These are phyloP conservation scores for Clonostachys sp. DNA, from an alignment of 2,329 filamentous ascomycete genomes.

Conservation along the genomic window DNA sequence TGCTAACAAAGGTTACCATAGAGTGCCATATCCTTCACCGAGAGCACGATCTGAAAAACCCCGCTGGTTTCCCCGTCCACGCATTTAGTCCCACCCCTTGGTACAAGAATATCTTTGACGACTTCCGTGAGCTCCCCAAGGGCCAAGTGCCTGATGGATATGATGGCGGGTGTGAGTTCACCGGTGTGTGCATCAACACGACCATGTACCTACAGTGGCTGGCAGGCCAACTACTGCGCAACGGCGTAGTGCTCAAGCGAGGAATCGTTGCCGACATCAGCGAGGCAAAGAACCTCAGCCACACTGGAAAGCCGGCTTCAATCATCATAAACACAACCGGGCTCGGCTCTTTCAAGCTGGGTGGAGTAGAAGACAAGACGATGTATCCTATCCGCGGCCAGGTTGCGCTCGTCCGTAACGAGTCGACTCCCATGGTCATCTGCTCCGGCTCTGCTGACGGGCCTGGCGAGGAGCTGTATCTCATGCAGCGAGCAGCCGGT, in stretches of 20 bases:
- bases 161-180: slow-evolving; percentile 57
- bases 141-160: slow-evolving; percentile 53
- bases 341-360: slow-evolving; percentile 67
- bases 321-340: slow-evolving; percentile 78
- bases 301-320: slow-evolving; percentile 54
- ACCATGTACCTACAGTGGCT: slow-evolving; percentile 85
- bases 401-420: slow-evolving; percentile 79
- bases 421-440: slow-evolving; percentile 23
- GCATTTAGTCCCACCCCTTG: slow-evolving; percentile 64
- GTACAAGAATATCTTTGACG: slow-evolving; percentile 67
- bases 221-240: slow-evolving; percentile 69
- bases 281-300: slow-evolving; percentile 51
- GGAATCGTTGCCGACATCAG: slow-evolving; percentile 61
- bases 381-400: slow-evolving; percentile 75
- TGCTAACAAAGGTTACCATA: slow-evolving; percentile 12
- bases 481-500: slow-evolving; percentile 73
- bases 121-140: slow-evolving; percentile 60
- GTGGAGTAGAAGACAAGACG: slow-evolving; percentile 72
- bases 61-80: slow-evolving; percentile 47
- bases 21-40: slow-evolving; percentile 48
- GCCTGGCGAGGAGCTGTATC: slow-evolving; percentile 67
- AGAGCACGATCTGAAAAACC: slow-evolving; percentile 50
- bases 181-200: slow-evolving; percentile 87
- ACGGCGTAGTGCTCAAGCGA: slow-evolving; percentile 65
- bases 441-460: slow-evolving; percentile 71